Conservation (phyloP, 1,284 basidiomycete species). For the Malassezia nana region DNA sequence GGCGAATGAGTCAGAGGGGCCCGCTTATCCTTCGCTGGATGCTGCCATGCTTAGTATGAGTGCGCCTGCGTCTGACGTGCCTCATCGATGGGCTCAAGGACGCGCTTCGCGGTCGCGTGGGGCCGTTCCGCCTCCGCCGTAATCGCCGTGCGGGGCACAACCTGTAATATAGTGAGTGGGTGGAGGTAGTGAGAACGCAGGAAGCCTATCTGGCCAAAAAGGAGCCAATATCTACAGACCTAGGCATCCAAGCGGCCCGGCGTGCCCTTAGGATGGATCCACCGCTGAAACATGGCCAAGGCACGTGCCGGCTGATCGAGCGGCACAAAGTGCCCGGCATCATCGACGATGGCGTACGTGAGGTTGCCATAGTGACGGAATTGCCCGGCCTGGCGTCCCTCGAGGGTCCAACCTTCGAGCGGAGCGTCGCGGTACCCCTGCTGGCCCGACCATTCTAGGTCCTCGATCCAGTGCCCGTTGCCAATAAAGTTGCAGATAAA, state of each 20-base stretch:
- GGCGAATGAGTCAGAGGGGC: neutral
- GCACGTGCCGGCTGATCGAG: conserved; percentile 35
- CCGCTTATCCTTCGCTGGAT: conserved; percentile 23
- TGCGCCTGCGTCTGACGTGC: conserved; percentile 18
- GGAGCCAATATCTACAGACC: neutral
- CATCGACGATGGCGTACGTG: conserved; percentile 35
- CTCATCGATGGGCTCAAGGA: neutral
- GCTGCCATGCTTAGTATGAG: conserved; percentile 32
- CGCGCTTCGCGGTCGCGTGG: neutral
- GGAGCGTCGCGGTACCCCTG: conserved; percentile 25
- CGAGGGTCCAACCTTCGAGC: conserved; percentile 28
- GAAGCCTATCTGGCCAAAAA: neutral
- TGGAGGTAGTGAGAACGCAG: neutral
- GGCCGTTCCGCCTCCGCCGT: too few relatives aligned
- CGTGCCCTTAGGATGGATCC: conserved; percentile 25
- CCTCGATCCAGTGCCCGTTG: conserved; percentile 32
- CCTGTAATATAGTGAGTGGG: too few relatives aligned
- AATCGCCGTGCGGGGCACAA: too few relatives aligned
- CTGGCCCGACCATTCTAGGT: conserved; percentile 30
- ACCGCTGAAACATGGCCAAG: conserved; percentile 34
- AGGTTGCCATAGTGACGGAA: conserved; percentile 26
- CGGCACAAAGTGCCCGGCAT: conserved; percentile 45
- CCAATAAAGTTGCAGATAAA: conserved; percentile 46
- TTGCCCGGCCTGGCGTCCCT: conserved; percentile 21
- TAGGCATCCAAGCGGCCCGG: conserved; percentile 9